Base-by-base conservation (phyloP, 177 flowering plant species). In the Tripterygium wilfordii region DNA sequence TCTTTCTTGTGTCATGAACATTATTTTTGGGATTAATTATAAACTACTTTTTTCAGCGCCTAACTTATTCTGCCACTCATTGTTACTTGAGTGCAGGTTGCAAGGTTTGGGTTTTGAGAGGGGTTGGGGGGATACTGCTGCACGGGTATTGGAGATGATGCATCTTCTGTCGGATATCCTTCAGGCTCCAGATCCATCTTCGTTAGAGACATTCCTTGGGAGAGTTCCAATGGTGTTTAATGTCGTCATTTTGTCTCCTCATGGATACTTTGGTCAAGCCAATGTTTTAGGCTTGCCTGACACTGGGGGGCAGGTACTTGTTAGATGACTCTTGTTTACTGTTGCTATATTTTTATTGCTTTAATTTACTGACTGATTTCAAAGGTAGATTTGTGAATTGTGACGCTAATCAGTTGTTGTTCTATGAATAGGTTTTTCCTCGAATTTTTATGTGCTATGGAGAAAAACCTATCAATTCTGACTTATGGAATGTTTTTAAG, bases 181-280 rank as follows among this genome's bases (percentile, higher is more conserved):
- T 63, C 96, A 92, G 54, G 98, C 98, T 50, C 98, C 98, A 29
- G 98, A 88, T 67, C 89, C 99, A 2, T 68, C 95, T 32, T 69
- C 70, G 29, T 61, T 92, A 45, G 99, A 92, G 60, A 73, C 67
- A 52, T 92, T 92, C 55, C 82, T 92, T 37, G 96, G 96, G 35
- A 82, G 88, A 60, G 52, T 88, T 21, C 98, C 98, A 0, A 92
- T 88, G 98, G 85, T 88, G 60, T 92, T 92, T 53, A 86, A 92
- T 73, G 96, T 92, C 51, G 99, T 85, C 42, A 77, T 92, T 58
- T 55, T 92, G 41, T 92, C 99, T 31, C 75, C 84, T 1, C 99
- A 92, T 71, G 99, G 99, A 51, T 92, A 84, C 76, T 92, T 92
- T 61, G 97, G 99, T 44, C 99, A 92, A 67, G 99, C 97, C 36